phyloP scores from a whole-genome alignment of 2,329 filamentous ascomycete species.

The Tolypocladium endophyticum region DNA sequence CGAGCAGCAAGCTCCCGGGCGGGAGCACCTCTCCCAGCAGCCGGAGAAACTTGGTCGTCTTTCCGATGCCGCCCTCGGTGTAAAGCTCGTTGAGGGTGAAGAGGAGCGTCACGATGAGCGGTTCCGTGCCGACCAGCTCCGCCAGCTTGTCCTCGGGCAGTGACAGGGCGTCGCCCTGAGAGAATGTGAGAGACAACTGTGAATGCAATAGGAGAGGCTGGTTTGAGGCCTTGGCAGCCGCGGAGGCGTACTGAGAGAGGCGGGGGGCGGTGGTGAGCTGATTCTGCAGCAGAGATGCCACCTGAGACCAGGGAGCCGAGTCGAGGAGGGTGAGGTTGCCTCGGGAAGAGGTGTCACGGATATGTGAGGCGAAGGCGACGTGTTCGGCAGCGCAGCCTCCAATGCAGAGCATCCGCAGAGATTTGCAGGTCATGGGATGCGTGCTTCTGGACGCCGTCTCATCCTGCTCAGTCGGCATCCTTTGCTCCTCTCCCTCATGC shows the following conservation, averaged over 20 bases:
- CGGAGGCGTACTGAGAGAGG: constrained; percentile 43
- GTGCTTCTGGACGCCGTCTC: background rate
- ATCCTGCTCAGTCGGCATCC: background rate
- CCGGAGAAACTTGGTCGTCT: constrained; percentile 68
- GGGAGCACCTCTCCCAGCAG: constrained; percentile 49
- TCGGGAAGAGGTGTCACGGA: constrained; percentile 15
- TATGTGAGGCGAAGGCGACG: constrained; percentile 36
- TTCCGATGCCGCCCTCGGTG: constrained; percentile 57
- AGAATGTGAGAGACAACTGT: constrained; percentile 30
- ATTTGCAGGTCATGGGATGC: background rate
- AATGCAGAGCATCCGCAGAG: constrained; percentile 34
- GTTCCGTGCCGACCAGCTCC: constrained; percentile 17
- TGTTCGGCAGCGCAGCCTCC: constrained; percentile 55
- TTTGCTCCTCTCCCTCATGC: background rate
- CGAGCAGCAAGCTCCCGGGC: constrained; percentile 59
- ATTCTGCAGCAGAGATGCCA: constrained; percentile 47
- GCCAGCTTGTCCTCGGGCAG: constrained; percentile 24
- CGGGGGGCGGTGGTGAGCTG: constrained; percentile 41
- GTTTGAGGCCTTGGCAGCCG: constrained; percentile 32
- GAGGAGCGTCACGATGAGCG: constrained; percentile 65
- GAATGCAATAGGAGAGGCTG: constrained; percentile 27
- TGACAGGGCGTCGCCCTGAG: constrained; percentile 37
- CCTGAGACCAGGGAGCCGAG: constrained; percentile 64
- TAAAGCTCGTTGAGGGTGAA: constrained; percentile 97
- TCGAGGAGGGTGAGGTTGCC: constrained; percentile 59